These are phyloP conservation scores for Pinus taeda DNA, from an alignment of 75 land plant genomes.

Conservation along the genomic window DNA sequence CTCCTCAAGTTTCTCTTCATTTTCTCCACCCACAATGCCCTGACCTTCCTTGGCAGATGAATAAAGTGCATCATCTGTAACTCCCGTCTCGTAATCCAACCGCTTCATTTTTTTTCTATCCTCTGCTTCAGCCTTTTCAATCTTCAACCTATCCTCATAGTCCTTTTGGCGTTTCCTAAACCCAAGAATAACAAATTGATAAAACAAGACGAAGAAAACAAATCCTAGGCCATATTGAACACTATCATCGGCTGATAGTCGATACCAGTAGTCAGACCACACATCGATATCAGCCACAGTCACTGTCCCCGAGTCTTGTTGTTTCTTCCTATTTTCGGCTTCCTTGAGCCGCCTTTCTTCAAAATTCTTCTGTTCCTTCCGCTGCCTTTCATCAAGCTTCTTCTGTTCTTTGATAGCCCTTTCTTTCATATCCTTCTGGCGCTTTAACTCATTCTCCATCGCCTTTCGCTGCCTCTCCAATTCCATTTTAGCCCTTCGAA, in stretches of 20 bases:
- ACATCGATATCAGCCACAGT: slow-evolving; percentile 15
- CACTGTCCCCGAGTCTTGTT: slow-evolving; percentile 8
- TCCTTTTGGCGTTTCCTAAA: slow-evolving; percentile 79
- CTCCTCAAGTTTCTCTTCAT: slow-evolving; percentile 34
- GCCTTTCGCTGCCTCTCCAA: slow-evolving; percentile 30
- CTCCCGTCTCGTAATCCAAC: slow-evolving; percentile 63
- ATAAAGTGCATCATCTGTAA: slow-evolving; percentile 12
- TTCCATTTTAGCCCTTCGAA: slow-evolving; percentile 48
- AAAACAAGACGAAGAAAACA: slow-evolving; percentile 71
- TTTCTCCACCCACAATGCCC: slow-evolving; percentile 47
- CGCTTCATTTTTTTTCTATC: slow-evolving; percentile 78
- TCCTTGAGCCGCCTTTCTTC: slow-evolving; percentile 22
- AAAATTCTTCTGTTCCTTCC: slow-evolving; percentile 17
- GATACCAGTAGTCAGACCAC: slow-evolving; percentile 47
- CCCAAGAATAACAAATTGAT: slow-evolving; percentile 63
- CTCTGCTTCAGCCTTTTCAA: slow-evolving; percentile 79
- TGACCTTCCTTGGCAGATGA: background rate
- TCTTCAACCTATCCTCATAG: slow-evolving; percentile 85
- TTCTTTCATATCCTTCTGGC: slow-evolving; percentile 33
- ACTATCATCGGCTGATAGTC: slow-evolving; percentile 42
- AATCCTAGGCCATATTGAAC: slow-evolving; percentile 52
- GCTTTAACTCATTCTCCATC: slow-evolving; percentile 29
- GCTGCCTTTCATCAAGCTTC: slow-evolving; percentile 32
- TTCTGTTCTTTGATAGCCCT: slow-evolving; percentile 32
- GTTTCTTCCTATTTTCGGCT: slow-evolving; percentile 22